phyloP scores from a whole-genome alignment of 768 basidiomycete genomes.

The Phlebiopsis flavidoalba region DNA sequence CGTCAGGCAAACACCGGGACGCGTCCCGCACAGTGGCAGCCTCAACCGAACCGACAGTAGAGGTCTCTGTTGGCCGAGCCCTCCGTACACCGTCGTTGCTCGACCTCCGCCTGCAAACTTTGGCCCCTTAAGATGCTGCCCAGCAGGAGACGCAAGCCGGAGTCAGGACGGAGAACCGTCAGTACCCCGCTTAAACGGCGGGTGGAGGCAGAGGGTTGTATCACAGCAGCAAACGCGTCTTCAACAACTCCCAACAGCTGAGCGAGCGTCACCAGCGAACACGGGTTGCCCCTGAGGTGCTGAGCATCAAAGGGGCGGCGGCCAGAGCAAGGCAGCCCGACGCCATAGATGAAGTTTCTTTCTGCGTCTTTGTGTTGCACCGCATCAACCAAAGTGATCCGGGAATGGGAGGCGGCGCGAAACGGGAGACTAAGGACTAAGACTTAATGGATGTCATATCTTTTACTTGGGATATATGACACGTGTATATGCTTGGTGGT shows the following conservation, averaged over 20 bases:
- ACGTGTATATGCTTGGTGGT: background rate
- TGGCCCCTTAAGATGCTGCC: background rate
- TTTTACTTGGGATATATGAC: background rate
- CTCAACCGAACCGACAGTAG: slow-evolving; percentile 5
- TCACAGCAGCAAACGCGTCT: slow-evolving; percentile 6
- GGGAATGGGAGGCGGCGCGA: slow-evolving; percentile 6
- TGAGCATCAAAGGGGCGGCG: slow-evolving; percentile 54
- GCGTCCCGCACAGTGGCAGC: background rate
- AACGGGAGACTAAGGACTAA: slow-evolving; percentile 16
- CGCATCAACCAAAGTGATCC: slow-evolving; percentile 8
- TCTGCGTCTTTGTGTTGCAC: slow-evolving; percentile 13
- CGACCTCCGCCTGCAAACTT: slow-evolving; percentile 19
- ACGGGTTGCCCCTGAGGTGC: slow-evolving; percentile 28
- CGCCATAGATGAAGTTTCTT: background rate
- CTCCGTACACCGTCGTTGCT: slow-evolving; percentile 19
- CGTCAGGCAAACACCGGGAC: too few species aligned
- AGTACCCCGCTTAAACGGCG: slow-evolving; percentile 17
- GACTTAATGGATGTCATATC: slow-evolving; percentile 1
- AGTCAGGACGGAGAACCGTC: background rate
- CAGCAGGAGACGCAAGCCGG: background rate
- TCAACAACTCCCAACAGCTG: background rate
- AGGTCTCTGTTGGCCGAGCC: slow-evolving; percentile 2
- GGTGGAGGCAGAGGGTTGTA: slow-evolving; percentile 9
- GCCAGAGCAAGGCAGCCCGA: slow-evolving; percentile 13
- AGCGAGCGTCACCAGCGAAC: slow-evolving; percentile 19